Percentiles rank a stretch among this genome's conserved stretches.
Conservation (phyloP, 2,329 filamentous ascomycete species). For the Paracoccidioides brasiliensis region DNA sequence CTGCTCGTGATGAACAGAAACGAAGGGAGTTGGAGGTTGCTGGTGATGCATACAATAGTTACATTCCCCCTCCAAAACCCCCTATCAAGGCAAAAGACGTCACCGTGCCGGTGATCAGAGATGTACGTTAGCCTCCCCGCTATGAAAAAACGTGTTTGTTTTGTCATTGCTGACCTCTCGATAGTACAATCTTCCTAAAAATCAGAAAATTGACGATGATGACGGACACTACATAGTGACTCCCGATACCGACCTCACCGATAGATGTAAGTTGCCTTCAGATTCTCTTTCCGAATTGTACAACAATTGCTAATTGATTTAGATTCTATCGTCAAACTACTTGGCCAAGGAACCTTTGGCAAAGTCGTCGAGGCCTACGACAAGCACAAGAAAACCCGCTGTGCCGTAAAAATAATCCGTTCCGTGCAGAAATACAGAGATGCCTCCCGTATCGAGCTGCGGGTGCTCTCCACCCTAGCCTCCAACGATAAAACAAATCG, state of each 20-base stretch:
- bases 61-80: slow-evolving; percentile 75
- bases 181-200: slow-evolving; percentile 36
- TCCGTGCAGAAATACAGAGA: slow-evolving; percentile 98
- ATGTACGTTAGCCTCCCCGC: slow-evolving; percentile 36
- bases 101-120: slow-evolving; percentile 44
- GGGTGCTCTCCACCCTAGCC: slow-evolving; percentile 81
- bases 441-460: slow-evolving; percentile 84
- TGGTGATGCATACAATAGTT: slow-evolving; percentile 60
- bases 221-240: slow-evolving; percentile 95
- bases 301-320: slow-evolving; percentile 13
- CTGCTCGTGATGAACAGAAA: slow-evolving; percentile 70
- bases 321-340: slow-evolving; percentile 81
- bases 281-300: slow-evolving; percentile 3
- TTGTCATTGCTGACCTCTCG: slow-evolving; percentile 5
- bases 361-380: slow-evolving; percentile 94
- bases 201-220: slow-evolving; percentile 80
- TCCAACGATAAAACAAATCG: slow-evolving; percentile 84
- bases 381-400: slow-evolving; percentile 59
- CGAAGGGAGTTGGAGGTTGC: slow-evolving; percentile 58
- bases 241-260: slow-evolving; percentile 71
- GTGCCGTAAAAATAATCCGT: slow-evolving; percentile 95
- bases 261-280: slow-evolving; percentile 58
- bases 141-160: background rate
- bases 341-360: slow-evolving; percentile 94
- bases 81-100: slow-evolving; percentile 82